A percentile compares a stretch with the other conserved stretches of the same genome.
Conservation (phyloP, 2,329 filamentous ascomycete genomes). For the Neofusicoccum sp. region DNA sequence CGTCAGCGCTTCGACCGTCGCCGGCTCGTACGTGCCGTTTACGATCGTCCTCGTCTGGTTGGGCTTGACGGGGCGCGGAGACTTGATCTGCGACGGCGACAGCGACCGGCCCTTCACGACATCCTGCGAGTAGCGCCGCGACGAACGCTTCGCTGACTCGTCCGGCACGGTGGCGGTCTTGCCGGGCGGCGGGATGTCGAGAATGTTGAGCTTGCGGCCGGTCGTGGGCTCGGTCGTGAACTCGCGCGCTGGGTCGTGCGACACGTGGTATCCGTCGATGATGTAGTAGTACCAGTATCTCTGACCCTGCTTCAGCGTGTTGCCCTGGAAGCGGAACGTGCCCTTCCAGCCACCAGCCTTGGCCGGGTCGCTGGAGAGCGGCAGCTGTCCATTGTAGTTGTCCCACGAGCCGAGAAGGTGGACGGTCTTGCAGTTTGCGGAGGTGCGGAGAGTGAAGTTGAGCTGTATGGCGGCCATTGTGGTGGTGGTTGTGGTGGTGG, state of each 20-base stretch:
- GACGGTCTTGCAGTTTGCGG: slow-evolving; percentile 94
- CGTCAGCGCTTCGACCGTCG: slow-evolving; percentile 77
- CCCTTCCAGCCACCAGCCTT: slow-evolving; percentile 94
- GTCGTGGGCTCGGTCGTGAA: slow-evolving; percentile 95
- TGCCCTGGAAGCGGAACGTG: slow-evolving; percentile 91
- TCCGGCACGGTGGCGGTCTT: slow-evolving; percentile 48
- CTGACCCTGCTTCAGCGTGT: slow-evolving; percentile 82
- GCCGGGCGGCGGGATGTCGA: slow-evolving; percentile 72
- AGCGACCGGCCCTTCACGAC: slow-evolving; percentile 87
- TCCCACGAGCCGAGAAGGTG: slow-evolving; percentile 98
- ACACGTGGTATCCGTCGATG: slow-evolving; percentile 98
- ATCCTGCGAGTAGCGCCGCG: slow-evolving; percentile 61
- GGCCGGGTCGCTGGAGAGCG: slow-evolving; percentile 85
- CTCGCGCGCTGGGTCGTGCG: slow-evolving; percentile 88
- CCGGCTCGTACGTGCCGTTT: slow-evolving; percentile 75
- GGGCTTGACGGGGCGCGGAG: slow-evolving; percentile 86
- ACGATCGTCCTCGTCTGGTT: slow-evolving; percentile 87
- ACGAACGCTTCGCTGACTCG: slow-evolving; percentile 50
- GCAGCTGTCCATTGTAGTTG: slow-evolving; percentile 92
- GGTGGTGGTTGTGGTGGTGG: too few species aligned
- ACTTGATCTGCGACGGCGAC: slow-evolving; percentile 85
- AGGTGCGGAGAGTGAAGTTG: slow-evolving; percentile 94
- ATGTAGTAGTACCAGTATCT: slow-evolving; percentile 99
- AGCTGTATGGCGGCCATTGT: slow-evolving; percentile 88
- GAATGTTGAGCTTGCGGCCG: slow-evolving; percentile 94